Evolutionary conservation across 352 stramenopile species (phyloP).

Genomic region (Phytophthora constricta): DNA sequence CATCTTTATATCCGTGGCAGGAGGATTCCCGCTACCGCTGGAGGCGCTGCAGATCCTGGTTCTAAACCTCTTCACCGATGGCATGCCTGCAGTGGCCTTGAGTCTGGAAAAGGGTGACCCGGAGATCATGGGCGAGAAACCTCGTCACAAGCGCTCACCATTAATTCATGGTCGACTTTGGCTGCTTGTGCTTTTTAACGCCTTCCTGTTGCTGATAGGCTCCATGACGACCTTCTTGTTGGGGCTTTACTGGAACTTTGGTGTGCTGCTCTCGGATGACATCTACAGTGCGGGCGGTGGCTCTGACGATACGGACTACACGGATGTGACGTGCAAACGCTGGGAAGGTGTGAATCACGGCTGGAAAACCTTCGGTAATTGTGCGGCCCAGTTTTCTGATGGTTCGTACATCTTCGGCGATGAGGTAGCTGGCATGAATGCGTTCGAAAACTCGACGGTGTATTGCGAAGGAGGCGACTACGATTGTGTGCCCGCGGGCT

Average conservation of each 20-base stretch:
- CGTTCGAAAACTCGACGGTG: constrained; percentile 44
- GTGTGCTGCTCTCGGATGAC: constrained; percentile 48
- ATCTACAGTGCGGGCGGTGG: constrained; percentile 63
- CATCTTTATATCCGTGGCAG: constrained; percentile 69
- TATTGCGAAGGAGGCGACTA: constrained; percentile 70
- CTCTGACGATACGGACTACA: constrained; percentile 49
- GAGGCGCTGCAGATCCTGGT: constrained; percentile 98
- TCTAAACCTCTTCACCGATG: constrained; percentile 99
- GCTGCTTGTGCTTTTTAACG: constrained; percentile 67
- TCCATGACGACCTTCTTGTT: constrained; percentile 60
- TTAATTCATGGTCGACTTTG: constrained; percentile 72
- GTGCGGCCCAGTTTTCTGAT: constrained; percentile 43
- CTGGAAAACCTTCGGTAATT: constrained; percentile 70
- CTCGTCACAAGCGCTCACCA: constrained; percentile 58
- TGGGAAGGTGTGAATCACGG: constrained; percentile 57
- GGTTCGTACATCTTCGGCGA: constrained; percentile 64
- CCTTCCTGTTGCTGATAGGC: constrained; percentile 52
- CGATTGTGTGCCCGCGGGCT: constrained; percentile 62
- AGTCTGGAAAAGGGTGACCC: constrained; percentile 79
- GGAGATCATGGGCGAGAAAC: constrained; percentile 68
- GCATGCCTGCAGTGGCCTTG: constrained; percentile 75
- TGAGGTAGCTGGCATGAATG: constrained; percentile 30
- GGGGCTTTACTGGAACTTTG: constrained; percentile 81
- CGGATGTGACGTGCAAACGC: constrained; percentile 60
- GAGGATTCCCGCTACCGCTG: constrained; percentile 81